phyloP scores from a whole-genome alignment of 2,329 filamentous ascomycete genomes.

The Fusarium pseudocircinatum region DNA sequence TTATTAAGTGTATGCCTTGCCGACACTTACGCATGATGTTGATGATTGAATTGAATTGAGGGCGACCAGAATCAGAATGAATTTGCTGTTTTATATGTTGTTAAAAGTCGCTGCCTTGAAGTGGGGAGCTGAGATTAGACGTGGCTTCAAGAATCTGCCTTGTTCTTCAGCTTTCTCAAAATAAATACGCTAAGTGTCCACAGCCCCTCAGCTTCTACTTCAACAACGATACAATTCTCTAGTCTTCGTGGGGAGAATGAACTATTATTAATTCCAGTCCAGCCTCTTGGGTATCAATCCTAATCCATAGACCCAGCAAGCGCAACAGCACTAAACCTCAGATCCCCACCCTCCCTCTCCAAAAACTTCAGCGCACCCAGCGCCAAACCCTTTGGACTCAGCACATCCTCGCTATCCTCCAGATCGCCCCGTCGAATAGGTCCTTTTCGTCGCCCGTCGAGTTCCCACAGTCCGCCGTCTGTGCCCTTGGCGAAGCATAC shows the following conservation, averaged over 20 bases:
- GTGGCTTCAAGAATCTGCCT: conserved; percentile 35
- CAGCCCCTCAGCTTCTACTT: not conserved
- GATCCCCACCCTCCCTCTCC: conserved; percentile 63
- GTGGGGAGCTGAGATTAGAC: conserved; percentile 36
- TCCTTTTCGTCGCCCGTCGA: conserved; percentile 68
- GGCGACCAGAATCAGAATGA: not conserved
- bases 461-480: conserved; percentile 71
- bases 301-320: conserved; percentile 63
- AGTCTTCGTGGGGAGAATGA: not conserved
- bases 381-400: conserved; percentile 78
- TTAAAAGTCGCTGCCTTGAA: conserved; percentile 35
- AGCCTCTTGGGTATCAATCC: conserved; percentile 24
- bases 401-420: conserved; percentile 70
- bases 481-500: conserved; percentile 87
- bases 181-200: not conserved
- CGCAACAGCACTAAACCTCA: conserved; percentile 68
- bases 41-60: not conserved
- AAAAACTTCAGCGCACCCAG: conserved; percentile 71
- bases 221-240: not conserved
- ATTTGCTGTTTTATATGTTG: not conserved
- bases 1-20: not conserved
- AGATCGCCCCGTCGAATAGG: conserved; percentile 66
- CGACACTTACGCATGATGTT: conserved; percentile 30
- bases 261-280: not conserved
- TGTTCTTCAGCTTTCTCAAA: conserved; percentile 2